phyloP scores from a whole-genome alignment of 768 basidiomycete genomes.

The Macrocybe gigantea region DNA sequence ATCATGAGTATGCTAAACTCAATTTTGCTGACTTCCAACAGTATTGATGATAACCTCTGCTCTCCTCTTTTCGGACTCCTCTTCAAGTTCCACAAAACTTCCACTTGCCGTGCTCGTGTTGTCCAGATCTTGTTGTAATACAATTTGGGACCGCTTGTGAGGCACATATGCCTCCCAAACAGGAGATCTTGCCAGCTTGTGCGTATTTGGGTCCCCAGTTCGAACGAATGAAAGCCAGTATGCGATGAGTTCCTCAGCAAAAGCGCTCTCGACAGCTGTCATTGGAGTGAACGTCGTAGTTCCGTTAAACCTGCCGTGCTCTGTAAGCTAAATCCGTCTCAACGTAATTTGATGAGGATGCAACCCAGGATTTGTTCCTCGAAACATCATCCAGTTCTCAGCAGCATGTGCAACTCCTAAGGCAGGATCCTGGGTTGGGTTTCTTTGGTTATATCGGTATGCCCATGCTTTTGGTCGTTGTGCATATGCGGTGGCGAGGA shows the following conservation, averaged over 20 bases:
- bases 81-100: constrained; percentile 28
- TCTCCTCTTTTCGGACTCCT: constrained; percentile 19
- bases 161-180: constrained; percentile 34
- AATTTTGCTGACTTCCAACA: too few species aligned
- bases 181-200: constrained; percentile 43
- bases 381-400: constrained; percentile 63
- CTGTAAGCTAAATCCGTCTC: too few species aligned
- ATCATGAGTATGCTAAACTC: too few species aligned
- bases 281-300: constrained; percentile 40
- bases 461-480: constrained; percentile 32
- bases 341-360: too few species aligned
- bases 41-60: too few species aligned
- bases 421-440: constrained; percentile 28
- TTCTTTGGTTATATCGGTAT: constrained; percentile 51
- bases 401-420: constrained; percentile 38
- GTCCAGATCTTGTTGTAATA: constrained; percentile 27
- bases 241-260: constrained; percentile 50
- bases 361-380: constrained; percentile 26
- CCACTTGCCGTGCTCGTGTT: constrained; percentile 23
- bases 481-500: constrained; percentile 35
- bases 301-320: constrained; percentile 38
- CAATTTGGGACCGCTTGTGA: constrained; percentile 25
- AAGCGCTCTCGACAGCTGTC: constrained; percentile 37
- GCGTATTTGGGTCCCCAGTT: constrained; percentile 43
- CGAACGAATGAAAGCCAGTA: constrained; percentile 64